Conservation (phyloP, 768 basidiomycete genomes). For the Rhizopogon vinicolor region DNA sequence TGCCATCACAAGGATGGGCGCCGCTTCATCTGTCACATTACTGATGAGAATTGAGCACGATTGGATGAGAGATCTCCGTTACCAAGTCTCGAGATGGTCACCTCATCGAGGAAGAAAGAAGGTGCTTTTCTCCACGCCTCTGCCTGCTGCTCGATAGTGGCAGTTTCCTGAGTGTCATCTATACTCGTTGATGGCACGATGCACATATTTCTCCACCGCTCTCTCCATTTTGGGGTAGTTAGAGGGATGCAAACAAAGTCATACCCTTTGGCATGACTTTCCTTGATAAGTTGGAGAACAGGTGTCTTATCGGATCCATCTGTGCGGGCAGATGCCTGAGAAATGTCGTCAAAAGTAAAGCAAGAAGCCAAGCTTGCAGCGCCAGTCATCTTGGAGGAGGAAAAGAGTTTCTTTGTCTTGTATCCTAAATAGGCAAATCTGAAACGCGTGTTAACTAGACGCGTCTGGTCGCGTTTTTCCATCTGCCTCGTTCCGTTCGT, state of each 20-base stretch:
- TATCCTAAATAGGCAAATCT: neutral
- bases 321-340: conserved; percentile 19
- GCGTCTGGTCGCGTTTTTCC: neutral
- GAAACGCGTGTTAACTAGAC: neutral
- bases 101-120: conserved; percentile 75
- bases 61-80: conserved; percentile 36
- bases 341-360: conserved; percentile 35
- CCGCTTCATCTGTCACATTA: conserved; percentile 59
- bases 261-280: conserved; percentile 64
- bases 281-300: conserved; percentile 44
- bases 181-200: conserved; percentile 47
- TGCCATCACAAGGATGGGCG: conserved; percentile 66
- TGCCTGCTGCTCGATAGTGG: conserved; percentile 54
- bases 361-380: conserved; percentile 24
- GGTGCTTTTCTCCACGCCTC: conserved; percentile 88
- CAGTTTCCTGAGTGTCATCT: conserved; percentile 33
- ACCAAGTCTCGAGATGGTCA: conserved; percentile 83
- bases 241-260: conserved; percentile 77
- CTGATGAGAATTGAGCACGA: neutral
- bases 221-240: conserved; percentile 83
- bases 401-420: neutral
- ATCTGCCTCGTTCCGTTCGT: neutral
- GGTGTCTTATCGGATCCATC: conserved; percentile 36
- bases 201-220: conserved; percentile 89
- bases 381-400: conserved; percentile 13